Evolutionary conservation across 2,329 filamentous ascomycete genomes (phyloP), one percentile per base, ranked within the genome.

Genomic region (Diaporthe sp.): DNA sequence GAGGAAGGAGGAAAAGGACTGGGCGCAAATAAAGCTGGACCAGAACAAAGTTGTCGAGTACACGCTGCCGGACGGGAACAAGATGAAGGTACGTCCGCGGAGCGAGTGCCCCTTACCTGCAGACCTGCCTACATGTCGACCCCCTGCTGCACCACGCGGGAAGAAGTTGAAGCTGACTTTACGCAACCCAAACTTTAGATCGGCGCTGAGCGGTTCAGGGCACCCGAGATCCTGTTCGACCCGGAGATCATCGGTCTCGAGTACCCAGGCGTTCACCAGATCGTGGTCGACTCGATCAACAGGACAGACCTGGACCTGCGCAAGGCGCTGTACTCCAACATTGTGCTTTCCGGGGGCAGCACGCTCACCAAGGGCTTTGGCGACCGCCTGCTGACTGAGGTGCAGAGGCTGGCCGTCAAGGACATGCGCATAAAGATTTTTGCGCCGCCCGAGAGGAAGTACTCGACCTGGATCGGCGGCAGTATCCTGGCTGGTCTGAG

Each of bases 341-440:
- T 99, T 82, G 96, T 99, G 75, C 91, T 99, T 53, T 98, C 96
- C 0, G 97, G 97, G 76, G 97, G 97, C 71, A 97, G 95, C 81
- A 99, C 97, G 35, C 88, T 99, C 81, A 98, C 96, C 79, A 98
- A 97, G 86, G 97, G 97, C 58, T 99, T 99, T 82, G 96, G 96
- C 73, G 97, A 98, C 84, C 91, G 97, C 69, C 86, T 99, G 79
- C 88, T 99, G 81, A 92, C 94, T 78, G 97, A 99, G 86, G 93
- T 98, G 78, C 97, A 98, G 86, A 90, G 93, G 82, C 87, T 98
- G 80, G 97, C 97, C 15, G 95, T 98, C 79, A 98, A 98, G 88
- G 97, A 99, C 83, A 99, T 98, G 96, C 92, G 96, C 81, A 98
- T 99, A 87, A 98, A 98, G 89, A 99, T 99, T 82, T 98, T 97